Percentiles rank a stretch among this genome's conserved stretches.
phyloP scores from a whole-genome alignment of 2,329 filamentous ascomycete genomes.

The Curvularia spicifera region DNA sequence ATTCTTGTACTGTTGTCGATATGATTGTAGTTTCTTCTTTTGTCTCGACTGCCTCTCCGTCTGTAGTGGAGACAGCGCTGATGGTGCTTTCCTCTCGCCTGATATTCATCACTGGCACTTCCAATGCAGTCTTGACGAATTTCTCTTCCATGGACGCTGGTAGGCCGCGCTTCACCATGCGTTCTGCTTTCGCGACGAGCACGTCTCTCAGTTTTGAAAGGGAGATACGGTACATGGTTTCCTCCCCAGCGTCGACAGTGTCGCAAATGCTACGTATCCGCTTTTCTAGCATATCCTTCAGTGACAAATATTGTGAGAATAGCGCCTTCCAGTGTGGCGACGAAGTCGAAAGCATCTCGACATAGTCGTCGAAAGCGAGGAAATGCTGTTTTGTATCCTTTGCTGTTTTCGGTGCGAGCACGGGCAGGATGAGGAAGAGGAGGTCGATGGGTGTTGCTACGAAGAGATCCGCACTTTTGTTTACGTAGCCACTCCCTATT shows the following conservation, averaged over 20 bases:
- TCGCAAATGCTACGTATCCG: constrained; percentile 79
- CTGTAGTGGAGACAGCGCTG: constrained; percentile 33
- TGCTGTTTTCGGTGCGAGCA: constrained; percentile 60
- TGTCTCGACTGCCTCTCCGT: constrained; percentile 11
- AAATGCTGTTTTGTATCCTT: constrained; percentile 67
- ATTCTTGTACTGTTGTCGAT: constrained; percentile 39
- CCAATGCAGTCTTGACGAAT: constrained; percentile 77
- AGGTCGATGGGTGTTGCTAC: constrained; percentile 85
- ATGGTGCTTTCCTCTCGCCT: constrained; percentile 62
- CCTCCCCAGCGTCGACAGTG: constrained; percentile 79
- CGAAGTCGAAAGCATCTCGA: constrained; percentile 65
- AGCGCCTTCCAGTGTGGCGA: constrained; percentile 67
- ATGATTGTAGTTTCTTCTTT: background rate
- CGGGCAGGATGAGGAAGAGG: constrained; percentile 81
- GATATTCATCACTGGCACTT: constrained; percentile 75
- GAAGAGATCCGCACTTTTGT: constrained; percentile 75
- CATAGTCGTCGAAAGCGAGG: constrained; percentile 72
- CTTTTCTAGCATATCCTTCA: constrained; percentile 61
- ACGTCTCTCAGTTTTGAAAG: constrained; percentile 71
- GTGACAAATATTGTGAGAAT: constrained; percentile 52
- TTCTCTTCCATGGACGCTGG: constrained; percentile 84
- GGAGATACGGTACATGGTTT: constrained; percentile 83
- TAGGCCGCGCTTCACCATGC: constrained; percentile 69
- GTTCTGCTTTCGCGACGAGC: constrained; percentile 73
- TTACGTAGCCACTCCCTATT: constrained; percentile 59